Base-by-base conservation (phyloP, 345 rosid species). In the Acer campestre region DNA sequence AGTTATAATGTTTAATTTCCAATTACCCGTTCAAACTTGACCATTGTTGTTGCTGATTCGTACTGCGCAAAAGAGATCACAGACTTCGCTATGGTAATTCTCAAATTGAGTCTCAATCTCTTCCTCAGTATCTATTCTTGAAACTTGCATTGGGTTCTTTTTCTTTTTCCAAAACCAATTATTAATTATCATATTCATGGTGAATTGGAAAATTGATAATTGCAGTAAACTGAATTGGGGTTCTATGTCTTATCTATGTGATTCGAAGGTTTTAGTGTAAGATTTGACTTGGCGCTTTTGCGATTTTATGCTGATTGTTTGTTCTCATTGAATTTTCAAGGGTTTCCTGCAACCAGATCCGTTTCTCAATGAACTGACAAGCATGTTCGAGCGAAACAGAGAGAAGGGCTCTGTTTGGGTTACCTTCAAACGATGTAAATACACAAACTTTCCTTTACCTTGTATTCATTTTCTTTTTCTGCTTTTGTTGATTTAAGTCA, bases 401-500 rank as follows among this genome's bases (percentile, higher is more conserved):
- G 99, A 92, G 81, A 80, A 82, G 67, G 97, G 97, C 22, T 88
- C 97, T 66, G 93, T 95, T 55, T 95, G 99, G 99, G 96, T 95
- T 71, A 95, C 98, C 67, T 86, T 95, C 72, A 95, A 95, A 85
- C 80, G 99, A 87, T 95, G 99, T 95, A 86, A 79, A 80, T 51
- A 25, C 27, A 59, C 27, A 20, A 59, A 8, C 2, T 22, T 59
- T 42, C 23, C 35, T 56, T 8, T 12, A 2, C 35, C 31, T 40
- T 38, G 20, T 71, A 68, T 69, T 27, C 42, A 13, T 58, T 20
- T 58, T 25, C 66, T 11, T 51, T 20, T 64, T 35, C 66, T 16
- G 14, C 18, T 29, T 77, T 72, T 13, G 5, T 18, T 23, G 25
- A 23, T 42, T 61, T 49, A 44, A 25, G 2, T 40, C 20, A 53